These are phyloP conservation scores for Flaveria floridana DNA, from an alignment of 140 eudicot genomes.

Conservation along the genomic window DNA sequence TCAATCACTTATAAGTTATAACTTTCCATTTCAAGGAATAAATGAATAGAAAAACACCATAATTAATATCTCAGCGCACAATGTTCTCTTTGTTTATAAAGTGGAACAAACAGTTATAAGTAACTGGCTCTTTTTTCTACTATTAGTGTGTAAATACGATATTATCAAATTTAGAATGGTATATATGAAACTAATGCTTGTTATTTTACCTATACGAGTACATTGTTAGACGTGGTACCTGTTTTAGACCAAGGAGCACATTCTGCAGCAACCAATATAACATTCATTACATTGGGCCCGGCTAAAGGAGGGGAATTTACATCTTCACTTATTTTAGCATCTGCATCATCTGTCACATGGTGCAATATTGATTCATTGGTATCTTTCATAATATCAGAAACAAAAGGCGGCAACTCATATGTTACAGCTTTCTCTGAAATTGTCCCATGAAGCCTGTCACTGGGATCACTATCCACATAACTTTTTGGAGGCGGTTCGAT, in stretches of 20 bases:
- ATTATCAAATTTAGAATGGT: background rate
- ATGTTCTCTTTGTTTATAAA: background rate
- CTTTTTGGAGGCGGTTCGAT: slow-evolving; percentile 33
- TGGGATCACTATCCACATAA: slow-evolving; percentile 25
- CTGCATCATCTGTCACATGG: slow-evolving; percentile 26
- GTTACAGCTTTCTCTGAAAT: slow-evolving; percentile 20
- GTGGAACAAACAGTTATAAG: background rate
- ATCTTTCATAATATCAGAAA: slow-evolving; percentile 39
- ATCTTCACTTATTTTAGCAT: slow-evolving; percentile 43
- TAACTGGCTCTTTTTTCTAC: background rate
- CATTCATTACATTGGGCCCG: slow-evolving; percentile 80
- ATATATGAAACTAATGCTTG: slow-evolving; percentile 2
- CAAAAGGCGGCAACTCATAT: slow-evolving; percentile 40
- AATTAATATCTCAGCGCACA: background rate
- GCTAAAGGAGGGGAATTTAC: slow-evolving; percentile 76
- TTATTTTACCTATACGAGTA: background rate
- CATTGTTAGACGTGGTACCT: slow-evolving; percentile 41
- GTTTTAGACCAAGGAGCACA: slow-evolving; percentile 96
- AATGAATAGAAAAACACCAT: background rate
- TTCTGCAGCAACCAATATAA: slow-evolving; percentile 89
- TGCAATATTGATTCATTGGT: slow-evolving; percentile 32
- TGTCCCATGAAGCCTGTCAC: slow-evolving; percentile 21
- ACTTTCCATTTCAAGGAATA: background rate
- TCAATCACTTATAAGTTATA: background rate
- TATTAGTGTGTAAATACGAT: background rate